Evolutionary conservation across 352 stramenopile genomes (phyloP), one percentile per base, ranked within the genome.

Genomic region (Thraustotheca clavata): DNA sequence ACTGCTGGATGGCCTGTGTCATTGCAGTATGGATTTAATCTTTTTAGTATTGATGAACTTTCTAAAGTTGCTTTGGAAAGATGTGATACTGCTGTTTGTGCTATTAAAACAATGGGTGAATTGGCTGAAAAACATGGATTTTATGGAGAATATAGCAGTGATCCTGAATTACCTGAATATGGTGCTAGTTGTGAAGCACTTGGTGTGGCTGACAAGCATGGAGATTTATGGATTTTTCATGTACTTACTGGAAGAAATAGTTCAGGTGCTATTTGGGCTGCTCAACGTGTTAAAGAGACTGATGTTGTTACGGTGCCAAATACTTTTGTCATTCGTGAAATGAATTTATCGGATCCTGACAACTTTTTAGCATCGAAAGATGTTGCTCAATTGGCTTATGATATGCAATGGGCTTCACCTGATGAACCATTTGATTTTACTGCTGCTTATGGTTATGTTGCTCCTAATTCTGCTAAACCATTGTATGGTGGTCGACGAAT

Each of bases 221-320:
- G 78, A 16, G 88, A 98, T 63, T 79, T 87, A 14, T 98, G 93
- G 91, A 77, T 98, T 22, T 98, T 98, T 76, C 92, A 98, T 70
- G 85, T 98, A 2, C 69, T 98, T 39, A 94, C 92, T 3, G 92
- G 96, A 16, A 75, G 71, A 34, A 65, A 94, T 49, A 93, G 95
- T 26, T 65, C 77, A 9, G 80, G 81, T 26, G 93, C 91, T 0
- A 86, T 98, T 32, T 98, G 92, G 92, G 93, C 86, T 0, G 94
- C 94, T 0, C 88, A 98, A 74, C 83, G 87, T 38, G 83, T 98
- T n/a, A 83, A 77, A 0, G 84, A 96, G 29, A 79, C 92, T 47
- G 83, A 97, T 57, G 76, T 98, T 52, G 83, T 85, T 5, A 80
- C 92, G 2, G 69, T 98, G 27, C 88, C 91, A 0, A 98, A 98